Percentiles rank a stretch among this genome's conserved stretches.
These are phyloP conservation scores for Acanthamoeba lenticulata DNA, from an alignment of 208 protist genomes.

Conservation along the genomic window DNA sequence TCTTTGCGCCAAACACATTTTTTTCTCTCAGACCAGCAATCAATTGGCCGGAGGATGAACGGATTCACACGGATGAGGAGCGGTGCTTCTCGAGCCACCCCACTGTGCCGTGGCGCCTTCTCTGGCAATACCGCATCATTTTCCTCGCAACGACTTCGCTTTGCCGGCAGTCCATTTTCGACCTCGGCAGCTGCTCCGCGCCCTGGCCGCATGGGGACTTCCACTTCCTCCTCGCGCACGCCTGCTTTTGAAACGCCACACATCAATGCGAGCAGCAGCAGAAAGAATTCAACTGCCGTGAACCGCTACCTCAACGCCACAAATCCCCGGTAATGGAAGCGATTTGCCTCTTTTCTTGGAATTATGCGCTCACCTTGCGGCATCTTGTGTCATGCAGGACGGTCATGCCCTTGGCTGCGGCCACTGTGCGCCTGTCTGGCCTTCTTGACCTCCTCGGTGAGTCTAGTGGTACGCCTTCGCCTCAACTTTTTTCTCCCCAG, in stretches of 20 bases:
- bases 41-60: no score
- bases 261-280: neutral
- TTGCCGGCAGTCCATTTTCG: neutral
- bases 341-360: neutral
- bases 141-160: neutral
- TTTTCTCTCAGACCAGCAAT: neutral
- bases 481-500: neutral
- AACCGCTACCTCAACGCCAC: conserved; percentile 6
- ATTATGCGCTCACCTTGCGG: neutral
- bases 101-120: neutral
- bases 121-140: neutral
- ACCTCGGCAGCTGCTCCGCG: neutral
- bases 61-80: neutral
- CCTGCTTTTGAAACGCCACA: neutral
- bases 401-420: conserved; percentile 20
- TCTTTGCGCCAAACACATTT: neutral
- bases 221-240: neutral
- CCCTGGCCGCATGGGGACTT: neutral
- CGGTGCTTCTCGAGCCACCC: neutral
- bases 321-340: neutral
- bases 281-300: neutral
- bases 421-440: neutral
- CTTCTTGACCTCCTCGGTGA: conserved; percentile 21
- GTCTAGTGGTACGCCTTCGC: neutral
- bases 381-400: neutral